Conservation (phyloP, 2,329 filamentous ascomycete genomes). For the Ceratocystis diversiconidia region DNA sequence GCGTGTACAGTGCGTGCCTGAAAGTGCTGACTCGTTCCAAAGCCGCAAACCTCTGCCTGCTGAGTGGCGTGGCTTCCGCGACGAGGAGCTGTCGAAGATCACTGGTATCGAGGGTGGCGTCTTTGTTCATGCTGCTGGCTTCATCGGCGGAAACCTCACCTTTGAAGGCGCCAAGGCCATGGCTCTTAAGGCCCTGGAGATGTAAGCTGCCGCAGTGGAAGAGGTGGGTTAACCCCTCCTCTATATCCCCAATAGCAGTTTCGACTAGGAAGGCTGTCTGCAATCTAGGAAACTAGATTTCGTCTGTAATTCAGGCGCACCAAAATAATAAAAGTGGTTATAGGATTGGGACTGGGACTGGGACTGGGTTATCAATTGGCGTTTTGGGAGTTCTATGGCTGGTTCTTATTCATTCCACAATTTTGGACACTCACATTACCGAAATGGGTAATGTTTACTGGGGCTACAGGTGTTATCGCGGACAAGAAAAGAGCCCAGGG, state of each 20-base stretch:
- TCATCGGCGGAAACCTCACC: conserved; percentile 90
- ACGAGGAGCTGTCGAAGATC: conserved; percentile 66
- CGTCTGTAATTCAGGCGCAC: not conserved
- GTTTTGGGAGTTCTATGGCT: conserved; percentile 5
- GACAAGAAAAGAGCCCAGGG: not conserved
- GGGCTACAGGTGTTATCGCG: not conserved
- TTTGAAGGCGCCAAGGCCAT: conserved; percentile 78
- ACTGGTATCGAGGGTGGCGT: conserved; percentile 59
- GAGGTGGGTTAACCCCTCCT: no score
- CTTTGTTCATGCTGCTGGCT: conserved; percentile 88
- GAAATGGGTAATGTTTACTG: not conserved
- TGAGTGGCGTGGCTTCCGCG: conserved; percentile 80
- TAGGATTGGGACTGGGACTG: not conserved
- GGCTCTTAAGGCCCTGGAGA: conserved; percentile 57
- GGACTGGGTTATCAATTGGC: conserved; percentile 5
- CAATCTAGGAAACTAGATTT: not conserved
- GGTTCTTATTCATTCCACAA: not conserved
- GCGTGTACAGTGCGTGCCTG: conserved; percentile 86
- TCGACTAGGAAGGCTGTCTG: not conserved
- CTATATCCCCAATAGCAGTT: not conserved
- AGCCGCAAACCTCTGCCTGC: conserved; percentile 86
- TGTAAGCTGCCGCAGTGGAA: not conserved
- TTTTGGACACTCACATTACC: not conserved
- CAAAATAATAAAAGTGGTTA: not conserved
- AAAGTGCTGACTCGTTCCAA: conserved; percentile 71